Percentiles rank a stretch among this genome's conserved stretches.
These are phyloP conservation scores for Calonectria crousiana DNA, from an alignment of 2,329 filamentous ascomycete species.

Conservation along the genomic window DNA sequence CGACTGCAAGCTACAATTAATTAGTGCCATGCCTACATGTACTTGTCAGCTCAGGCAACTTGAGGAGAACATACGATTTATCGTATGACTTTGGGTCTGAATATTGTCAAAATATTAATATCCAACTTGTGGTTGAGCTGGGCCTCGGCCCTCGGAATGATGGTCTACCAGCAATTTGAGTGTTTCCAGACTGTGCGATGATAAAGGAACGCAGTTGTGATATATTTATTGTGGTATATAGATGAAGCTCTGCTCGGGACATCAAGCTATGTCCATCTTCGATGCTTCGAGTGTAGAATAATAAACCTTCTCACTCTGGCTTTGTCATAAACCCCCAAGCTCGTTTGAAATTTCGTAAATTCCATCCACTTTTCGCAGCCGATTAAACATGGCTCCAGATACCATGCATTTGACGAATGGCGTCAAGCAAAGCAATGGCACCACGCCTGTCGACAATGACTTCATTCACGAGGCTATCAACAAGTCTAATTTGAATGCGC, in stretches of 20 bases:
- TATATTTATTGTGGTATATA: neutral
- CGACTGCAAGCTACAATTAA: neutral
- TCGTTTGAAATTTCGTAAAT: neutral
- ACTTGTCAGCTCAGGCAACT: neutral
- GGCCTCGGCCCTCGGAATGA: constrained; percentile 1
- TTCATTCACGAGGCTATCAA: constrained; percentile 12
- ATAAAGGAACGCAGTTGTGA: neutral
- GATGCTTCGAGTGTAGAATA: neutral
- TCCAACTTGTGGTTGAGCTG: neutral
- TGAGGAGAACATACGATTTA: neutral
- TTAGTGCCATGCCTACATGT: neutral
- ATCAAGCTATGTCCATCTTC: neutral
- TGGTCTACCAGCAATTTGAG: neutral
- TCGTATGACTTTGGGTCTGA: neutral
- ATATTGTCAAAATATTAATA: neutral
- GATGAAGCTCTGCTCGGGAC: neutral
- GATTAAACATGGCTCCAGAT: neutral
- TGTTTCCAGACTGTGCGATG: neutral
- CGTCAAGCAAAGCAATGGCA: neutral
- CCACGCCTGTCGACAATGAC: neutral
- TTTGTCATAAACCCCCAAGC: neutral
- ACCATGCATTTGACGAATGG: neutral
- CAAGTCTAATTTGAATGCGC: constrained; percentile 11
- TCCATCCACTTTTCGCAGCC: neutral
- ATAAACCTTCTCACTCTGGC: neutral